phyloP scores from a whole-genome alignment of 23 red algal genomes.

The Agarophyton chilense region DNA sequence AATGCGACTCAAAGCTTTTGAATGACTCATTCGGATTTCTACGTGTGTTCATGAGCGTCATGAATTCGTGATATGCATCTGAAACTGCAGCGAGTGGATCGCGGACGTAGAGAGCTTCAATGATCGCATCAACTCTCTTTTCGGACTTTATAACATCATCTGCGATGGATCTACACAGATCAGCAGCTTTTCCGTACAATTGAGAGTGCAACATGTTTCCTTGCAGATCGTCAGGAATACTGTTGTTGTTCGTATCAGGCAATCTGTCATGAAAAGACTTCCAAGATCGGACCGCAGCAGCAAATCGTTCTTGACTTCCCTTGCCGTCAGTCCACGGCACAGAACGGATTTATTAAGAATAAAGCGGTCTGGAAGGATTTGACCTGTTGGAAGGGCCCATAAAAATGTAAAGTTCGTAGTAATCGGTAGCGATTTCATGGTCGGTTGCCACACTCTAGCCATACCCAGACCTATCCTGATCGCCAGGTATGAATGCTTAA shows the following conservation, averaged over 20 bases:
- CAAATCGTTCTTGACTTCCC: not conserved
- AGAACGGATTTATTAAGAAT: constrained; percentile 2
- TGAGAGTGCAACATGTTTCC: constrained; percentile 10
- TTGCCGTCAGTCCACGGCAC: constrained; percentile 9
- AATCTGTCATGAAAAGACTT: constrained; percentile 5
- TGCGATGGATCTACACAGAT: constrained; percentile 4
- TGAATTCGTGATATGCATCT: constrained; percentile 10
- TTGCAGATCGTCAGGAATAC: not conserved
- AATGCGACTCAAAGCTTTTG: constrained; percentile 30
- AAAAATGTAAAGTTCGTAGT: too few relatives aligned
- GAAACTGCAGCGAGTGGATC: constrained; percentile 27
- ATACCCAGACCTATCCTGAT: too few relatives aligned
- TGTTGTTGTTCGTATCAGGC: not conserved
- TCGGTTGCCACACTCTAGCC: too few relatives aligned
- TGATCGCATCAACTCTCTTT: not conserved
- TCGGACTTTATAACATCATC: not conserved
- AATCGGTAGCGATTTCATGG: too few relatives aligned
- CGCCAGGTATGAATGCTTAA: too few relatives aligned
- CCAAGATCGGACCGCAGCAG: not conserved
- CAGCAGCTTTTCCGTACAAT: not conserved
- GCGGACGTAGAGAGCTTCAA: not conserved
- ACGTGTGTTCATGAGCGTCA: not conserved
- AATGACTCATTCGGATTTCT: not conserved
- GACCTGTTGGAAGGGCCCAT: too few relatives aligned
- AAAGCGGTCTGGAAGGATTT: too few relatives aligned